Evolutionary conservation across 345 rosid genomes (phyloP).

Genomic region (Citrus maxima): DNA sequence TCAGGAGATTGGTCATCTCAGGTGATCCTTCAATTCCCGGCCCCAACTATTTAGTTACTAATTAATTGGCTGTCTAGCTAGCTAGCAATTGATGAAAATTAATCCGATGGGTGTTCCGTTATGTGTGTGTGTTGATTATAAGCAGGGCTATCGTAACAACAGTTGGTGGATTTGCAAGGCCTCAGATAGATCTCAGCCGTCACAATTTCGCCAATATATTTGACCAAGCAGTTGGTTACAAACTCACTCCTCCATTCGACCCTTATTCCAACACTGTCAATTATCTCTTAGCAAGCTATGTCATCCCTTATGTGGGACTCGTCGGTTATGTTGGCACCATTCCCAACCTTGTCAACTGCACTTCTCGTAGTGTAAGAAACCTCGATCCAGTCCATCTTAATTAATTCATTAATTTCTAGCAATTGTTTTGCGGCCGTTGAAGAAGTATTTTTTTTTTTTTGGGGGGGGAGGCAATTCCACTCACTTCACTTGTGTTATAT

Average conservation of each 20-base stretch:
- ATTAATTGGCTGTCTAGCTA: too few relatives aligned
- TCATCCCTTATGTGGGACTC: slow-evolving; percentile 69
- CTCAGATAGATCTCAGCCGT: slow-evolving; percentile 44
- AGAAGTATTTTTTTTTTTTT: too few relatives aligned
- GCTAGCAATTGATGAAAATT: too few relatives aligned
- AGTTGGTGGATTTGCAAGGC: slow-evolving; percentile 59
- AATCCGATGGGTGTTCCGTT: too few relatives aligned
- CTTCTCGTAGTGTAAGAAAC: slow-evolving; percentile 38
- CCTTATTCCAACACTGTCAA: slow-evolving; percentile 51
- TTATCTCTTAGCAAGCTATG: slow-evolving; percentile 54
- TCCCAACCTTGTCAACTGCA: slow-evolving; percentile 41
- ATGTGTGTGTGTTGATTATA: too few relatives aligned
- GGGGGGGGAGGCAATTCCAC: too few relatives aligned
- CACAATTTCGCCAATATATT: slow-evolving; percentile 41
- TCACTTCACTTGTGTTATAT: too few relatives aligned
- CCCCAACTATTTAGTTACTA: too few relatives aligned
- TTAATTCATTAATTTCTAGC: too few relatives aligned
- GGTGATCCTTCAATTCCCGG: slow-evolving; percentile 25
- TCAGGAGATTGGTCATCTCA: slow-evolving; percentile 71
- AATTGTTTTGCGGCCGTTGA: too few relatives aligned
- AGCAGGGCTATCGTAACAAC: slow-evolving; percentile 45
- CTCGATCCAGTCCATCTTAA: background rate
- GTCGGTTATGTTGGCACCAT: slow-evolving; percentile 62
- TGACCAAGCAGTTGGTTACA: slow-evolving; percentile 46
- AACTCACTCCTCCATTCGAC: slow-evolving; percentile 54